Conservation (phyloP, 78 protist species). For the Isochrysis galbana region DNA sequence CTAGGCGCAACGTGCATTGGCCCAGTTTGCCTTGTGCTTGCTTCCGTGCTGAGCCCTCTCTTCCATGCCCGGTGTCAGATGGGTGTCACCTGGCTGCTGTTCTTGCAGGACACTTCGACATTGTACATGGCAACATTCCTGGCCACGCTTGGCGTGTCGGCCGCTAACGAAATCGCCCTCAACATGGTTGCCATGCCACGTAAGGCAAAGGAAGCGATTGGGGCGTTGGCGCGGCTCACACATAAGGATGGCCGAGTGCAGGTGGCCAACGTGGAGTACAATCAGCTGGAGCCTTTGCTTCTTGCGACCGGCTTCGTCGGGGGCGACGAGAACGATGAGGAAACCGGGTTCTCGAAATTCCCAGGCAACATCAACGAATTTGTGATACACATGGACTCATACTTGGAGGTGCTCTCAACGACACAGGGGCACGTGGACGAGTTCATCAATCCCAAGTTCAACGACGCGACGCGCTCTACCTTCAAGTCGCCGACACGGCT, state of each 20-base stretch:
- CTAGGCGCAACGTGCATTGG: too few species aligned
- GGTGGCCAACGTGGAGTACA: conserved; percentile 62
- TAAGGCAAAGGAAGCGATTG: conserved; percentile 31
- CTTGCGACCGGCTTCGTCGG: neutral
- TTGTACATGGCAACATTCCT: neutral
- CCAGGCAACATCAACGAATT: conserved; percentile 64
- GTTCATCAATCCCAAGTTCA: conserved; percentile 75
- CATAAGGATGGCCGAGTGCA: neutral
- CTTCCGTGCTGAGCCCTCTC: too few species aligned
- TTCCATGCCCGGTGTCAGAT: too few species aligned
- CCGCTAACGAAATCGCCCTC: neutral
- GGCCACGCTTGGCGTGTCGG: conserved; percentile 33
- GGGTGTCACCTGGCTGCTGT: conserved; percentile 9
- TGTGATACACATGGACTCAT: conserved; percentile 18
- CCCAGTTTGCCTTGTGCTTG: too few species aligned
- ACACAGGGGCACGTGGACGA: conserved; percentile 54
- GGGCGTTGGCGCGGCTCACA: conserved; percentile 1
- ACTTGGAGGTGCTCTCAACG: neutral
- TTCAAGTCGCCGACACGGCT: conserved; percentile 65
- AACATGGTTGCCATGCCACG: conserved; percentile 52
- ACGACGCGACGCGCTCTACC: conserved; percentile 25
- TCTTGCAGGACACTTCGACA: conserved; percentile 69
- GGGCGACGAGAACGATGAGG: conserved; percentile 36
- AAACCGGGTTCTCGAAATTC: conserved; percentile 32
- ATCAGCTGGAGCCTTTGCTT: conserved; percentile 67